Evolutionary conservation across 164 flowering plant genomes (phyloP).

Genomic region (Tinospora cordifolia): DNA sequence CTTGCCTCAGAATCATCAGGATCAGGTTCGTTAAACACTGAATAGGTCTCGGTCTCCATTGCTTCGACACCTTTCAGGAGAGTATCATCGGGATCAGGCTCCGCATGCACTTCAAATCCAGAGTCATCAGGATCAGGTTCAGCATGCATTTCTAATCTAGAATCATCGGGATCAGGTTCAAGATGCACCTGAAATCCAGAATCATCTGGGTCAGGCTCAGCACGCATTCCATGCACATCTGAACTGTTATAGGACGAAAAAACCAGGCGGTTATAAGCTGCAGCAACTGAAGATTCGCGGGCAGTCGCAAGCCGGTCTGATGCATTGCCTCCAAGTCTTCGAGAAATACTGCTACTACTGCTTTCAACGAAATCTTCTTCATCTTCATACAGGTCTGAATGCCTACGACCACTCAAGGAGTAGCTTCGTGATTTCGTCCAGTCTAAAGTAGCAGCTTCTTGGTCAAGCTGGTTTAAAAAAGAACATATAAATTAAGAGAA

Average conservation of each 20-base stretch:
- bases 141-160: constrained; percentile 13
- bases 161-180: not conserved
- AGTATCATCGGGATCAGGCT: constrained; percentile 15
- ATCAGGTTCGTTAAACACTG: constrained; percentile 27
- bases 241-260: constrained; percentile 19
- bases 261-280: too few relatives aligned
- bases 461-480: constrained; percentile 56
- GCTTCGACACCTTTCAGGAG: constrained; percentile 7
- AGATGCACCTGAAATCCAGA: constrained; percentile 12
- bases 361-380: constrained; percentile 25
- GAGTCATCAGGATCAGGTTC: constrained; percentile 48
- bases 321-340: constrained; percentile 70
- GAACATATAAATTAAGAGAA: constrained; percentile 10
- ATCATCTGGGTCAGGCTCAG: not conserved
- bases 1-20: constrained; percentile 25
- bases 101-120: constrained; percentile 11
- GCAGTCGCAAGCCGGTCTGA: constrained; percentile 31
- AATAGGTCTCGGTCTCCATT: constrained; percentile 22
- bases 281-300: too few relatives aligned
- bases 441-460: constrained; percentile 76
- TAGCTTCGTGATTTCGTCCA: constrained; percentile 86
- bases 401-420: constrained; percentile 42
- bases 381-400: constrained; percentile 34
- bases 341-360: constrained; percentile 26
- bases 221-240: constrained; percentile 15